Evolutionary conservation across 2,329 filamentous ascomycete species (phyloP), one percentile per base, ranked within the genome.

Genomic region (Mariannaea sp.): DNA sequence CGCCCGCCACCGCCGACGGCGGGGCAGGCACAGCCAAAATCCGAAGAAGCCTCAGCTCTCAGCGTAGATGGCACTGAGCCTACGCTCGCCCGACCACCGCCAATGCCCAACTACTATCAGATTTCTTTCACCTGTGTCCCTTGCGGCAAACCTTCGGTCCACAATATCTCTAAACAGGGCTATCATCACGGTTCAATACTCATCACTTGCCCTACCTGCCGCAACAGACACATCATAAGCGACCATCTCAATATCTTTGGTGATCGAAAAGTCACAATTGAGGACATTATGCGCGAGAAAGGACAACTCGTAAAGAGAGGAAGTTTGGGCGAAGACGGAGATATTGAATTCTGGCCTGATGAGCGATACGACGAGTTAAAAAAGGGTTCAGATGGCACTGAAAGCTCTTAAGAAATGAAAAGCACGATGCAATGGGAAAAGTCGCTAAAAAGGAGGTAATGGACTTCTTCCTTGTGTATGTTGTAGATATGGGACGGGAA

Each of bases 41-140:
- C 27, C 3, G 7, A 53, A 10, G 29, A 55, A 22, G 33, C 52
- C 27, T 53, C 57, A 2, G 20, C 55, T 19, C 29, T 38, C 35
- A 10, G 7, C 8, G 55, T 46, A 29, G 64, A 68, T 32, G 42
- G 33, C 13, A 65, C 64, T 5, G 43, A 61, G 38, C 68, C 65
- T 59, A 65, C 71, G 57, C 62, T 69, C 32, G 49, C 62, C 43
- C 61, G 70, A 4, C 70, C 66, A 12, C 62, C 70, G 19, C 47
- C 58, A 29, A 71, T 70, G 20, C 69, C 84, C 62, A 90, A 90
- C 1, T 84, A 89, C 52, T 99, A 97, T 75, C 82, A 91, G 63
- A 80, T 99, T 60, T 89, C 86, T 43, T 97, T 99, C 71, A 99
- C 94, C 62, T 99, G 94, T 81, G 86, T 89, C 54, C 90, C 90